Percentiles rank a stretch among this genome's conserved stretches.
phyloP scores from a whole-genome alignment of 768 basidiomycete species.

The Termitomyces sp. region DNA sequence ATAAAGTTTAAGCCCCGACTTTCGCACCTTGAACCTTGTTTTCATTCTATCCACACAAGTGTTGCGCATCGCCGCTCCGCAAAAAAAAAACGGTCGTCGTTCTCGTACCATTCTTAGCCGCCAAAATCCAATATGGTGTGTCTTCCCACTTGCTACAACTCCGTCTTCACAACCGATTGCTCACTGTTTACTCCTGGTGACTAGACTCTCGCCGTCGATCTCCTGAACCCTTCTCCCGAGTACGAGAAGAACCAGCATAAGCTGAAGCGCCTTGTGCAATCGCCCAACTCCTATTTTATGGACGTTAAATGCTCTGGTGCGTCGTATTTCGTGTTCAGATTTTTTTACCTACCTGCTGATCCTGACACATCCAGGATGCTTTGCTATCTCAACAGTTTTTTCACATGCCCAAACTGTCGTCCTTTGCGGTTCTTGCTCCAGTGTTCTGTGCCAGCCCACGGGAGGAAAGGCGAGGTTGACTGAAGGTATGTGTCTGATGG shows the following conservation, averaged over 20 bases:
- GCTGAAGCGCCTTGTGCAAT: slow-evolving; percentile 98
- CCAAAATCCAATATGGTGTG: slow-evolving; percentile 27
- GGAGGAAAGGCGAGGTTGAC: slow-evolving; percentile 98
- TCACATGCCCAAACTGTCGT: slow-evolving; percentile 99
- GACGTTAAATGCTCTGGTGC: slow-evolving; percentile 97
- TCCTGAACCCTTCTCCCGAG: slow-evolving; percentile 92
- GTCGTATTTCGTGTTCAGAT: slow-evolving; percentile 19
- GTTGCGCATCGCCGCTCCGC: slow-evolving; percentile 20
- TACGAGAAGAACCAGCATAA: slow-evolving; percentile 90
- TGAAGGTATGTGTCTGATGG: slow-evolving; percentile 64
- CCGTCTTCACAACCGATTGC: background rate
- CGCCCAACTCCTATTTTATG: slow-evolving; percentile 99
- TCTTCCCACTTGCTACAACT: background rate
- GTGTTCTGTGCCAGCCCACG: slow-evolving; percentile 95
- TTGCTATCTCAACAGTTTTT: slow-evolving; percentile 95
- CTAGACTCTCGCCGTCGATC: slow-evolving; percentile 94
- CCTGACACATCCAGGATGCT: slow-evolving; percentile 63
- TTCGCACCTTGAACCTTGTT: slow-evolving; percentile 33
- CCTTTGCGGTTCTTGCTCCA: slow-evolving; percentile 87
- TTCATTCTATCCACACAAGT: slow-evolving; percentile 33
- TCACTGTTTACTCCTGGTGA: background rate
- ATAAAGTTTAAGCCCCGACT: slow-evolving; percentile 24
- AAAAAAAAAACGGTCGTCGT: slow-evolving; percentile 24
- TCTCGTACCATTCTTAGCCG: slow-evolving; percentile 16
- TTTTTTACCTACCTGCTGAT: slow-evolving; percentile 8